Conservation (phyloP, 75 land plant genomes). For the Larix kaempferi region DNA sequence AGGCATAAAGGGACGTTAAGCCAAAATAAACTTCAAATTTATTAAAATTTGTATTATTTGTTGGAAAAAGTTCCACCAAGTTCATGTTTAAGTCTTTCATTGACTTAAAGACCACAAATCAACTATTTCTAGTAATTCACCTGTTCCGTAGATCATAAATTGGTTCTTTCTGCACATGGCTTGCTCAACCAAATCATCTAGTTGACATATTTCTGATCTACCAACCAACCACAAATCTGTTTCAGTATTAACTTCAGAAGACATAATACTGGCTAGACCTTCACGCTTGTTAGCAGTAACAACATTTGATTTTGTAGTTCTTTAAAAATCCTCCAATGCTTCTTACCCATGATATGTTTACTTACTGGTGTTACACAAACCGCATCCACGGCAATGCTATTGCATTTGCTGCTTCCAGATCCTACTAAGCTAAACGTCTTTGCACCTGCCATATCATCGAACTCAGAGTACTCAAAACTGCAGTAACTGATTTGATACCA, state of each 20-base stretch:
- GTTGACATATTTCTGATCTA: constrained; percentile 34
- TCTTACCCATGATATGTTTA: constrained; percentile 25
- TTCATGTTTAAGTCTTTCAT: neutral
- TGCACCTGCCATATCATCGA: constrained; percentile 13
- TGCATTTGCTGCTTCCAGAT: constrained; percentile 8
- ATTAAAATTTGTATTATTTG: neutral
- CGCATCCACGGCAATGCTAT: constrained; percentile 5
- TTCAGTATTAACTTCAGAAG: constrained; percentile 20
- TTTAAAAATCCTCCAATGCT: constrained; percentile 33
- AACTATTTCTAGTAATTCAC: constrained; percentile 19
- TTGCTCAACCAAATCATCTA: constrained; percentile 37
- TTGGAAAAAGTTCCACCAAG: constrained; percentile 3
- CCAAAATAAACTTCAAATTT: constrained; percentile 10
- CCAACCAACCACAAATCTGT: constrained; percentile 29
- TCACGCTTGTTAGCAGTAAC: constrained; percentile 12
- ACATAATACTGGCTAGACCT: constrained; percentile 5
- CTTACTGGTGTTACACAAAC: constrained; percentile 27
- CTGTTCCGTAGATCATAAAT: constrained; percentile 23
- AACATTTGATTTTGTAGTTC: constrained; percentile 23
- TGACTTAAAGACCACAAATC: constrained; percentile 3
- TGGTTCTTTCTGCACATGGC: constrained; percentile 25
- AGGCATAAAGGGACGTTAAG: constrained; percentile 12
- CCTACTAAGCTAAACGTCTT: constrained; percentile 3
- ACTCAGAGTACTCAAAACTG: constrained; percentile 10
- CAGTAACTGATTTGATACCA: constrained; percentile 8